A percentile compares a stretch with the other conserved stretches of the same genome.
phyloP scores from a whole-genome alignment of 352 stramenopile species.

The Phytophthora tentaculata region DNA sequence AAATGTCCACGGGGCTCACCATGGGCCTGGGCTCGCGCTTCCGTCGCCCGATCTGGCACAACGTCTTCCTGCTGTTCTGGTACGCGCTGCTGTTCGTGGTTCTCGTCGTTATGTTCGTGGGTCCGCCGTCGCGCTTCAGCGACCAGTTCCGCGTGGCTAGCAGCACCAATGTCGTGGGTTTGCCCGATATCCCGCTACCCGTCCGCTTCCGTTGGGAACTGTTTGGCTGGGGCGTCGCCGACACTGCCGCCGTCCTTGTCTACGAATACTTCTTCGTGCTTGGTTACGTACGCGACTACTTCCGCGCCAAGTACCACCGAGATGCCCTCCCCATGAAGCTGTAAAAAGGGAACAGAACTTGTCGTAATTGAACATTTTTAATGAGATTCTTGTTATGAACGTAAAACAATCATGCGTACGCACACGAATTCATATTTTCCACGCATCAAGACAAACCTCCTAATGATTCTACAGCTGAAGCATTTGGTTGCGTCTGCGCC shows the following conservation, averaged over 20 bases:
- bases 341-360: conserved; percentile 29
- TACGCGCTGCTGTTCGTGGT: conserved; percentile 61
- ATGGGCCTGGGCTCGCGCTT: conserved; percentile 73
- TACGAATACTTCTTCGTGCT: conserved; percentile 75
- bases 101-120: conserved; percentile 63
- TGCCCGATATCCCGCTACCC: conserved; percentile 75
- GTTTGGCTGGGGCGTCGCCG: conserved; percentile 62
- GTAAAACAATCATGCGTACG: no score
- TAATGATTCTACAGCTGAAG: not conserved
- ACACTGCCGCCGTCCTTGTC: conserved; percentile 58
- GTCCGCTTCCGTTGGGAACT: conserved; percentile 66
- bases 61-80: conserved; percentile 71
- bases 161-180: conserved; percentile 74
- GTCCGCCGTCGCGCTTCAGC: conserved; percentile 56
- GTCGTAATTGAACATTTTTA: conserved; percentile 6
- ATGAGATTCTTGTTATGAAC: not conserved
- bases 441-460: not conserved
- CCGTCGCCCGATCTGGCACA: conserved; percentile 66
- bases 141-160: conserved; percentile 78
- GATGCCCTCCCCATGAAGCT: conserved; percentile 68
- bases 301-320: conserved; percentile 71
- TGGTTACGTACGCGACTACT: conserved; percentile 68
- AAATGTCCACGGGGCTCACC: conserved; percentile 68
- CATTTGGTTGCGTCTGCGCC: not conserved
- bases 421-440: not conserved